A percentile compares a stretch with the other conserved stretches of the same genome.
These are phyloP conservation scores for Aurantiochytrium sp. DNA, from an alignment of 108 stramenopile species.

Conservation along the genomic window DNA sequence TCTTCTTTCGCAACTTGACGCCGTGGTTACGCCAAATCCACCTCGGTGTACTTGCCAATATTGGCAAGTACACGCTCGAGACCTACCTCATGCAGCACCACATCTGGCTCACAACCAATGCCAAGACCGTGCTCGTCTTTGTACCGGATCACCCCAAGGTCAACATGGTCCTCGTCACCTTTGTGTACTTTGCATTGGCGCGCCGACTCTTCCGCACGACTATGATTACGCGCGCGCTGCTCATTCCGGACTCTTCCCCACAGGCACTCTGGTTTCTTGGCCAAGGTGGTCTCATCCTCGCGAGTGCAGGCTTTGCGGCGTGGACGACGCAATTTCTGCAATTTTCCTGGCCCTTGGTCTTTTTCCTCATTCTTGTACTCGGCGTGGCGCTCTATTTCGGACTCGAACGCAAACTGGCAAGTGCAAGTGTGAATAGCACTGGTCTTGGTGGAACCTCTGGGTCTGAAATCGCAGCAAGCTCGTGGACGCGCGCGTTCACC, in stretches of 20 bases:
- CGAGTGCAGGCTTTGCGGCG: not conserved
- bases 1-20: conserved; percentile 85
- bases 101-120: conserved; percentile 75
- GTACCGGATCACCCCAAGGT: conserved; percentile 21
- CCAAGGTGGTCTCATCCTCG: not conserved
- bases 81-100: conserved; percentile 98
- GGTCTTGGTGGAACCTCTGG: not conserved
- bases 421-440: not conserved
- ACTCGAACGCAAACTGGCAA: not conserved
- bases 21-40: conserved; percentile 69
- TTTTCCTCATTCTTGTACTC: not conserved
- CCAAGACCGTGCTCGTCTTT: conserved; percentile 46
- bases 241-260: not conserved
- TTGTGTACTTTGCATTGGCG: not conserved
- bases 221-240: not conserved
- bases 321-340: not conserved
- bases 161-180: conserved; percentile 16
- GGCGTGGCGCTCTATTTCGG: not conserved
- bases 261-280: not conserved
- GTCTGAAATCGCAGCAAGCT: not conserved
- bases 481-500: not conserved
- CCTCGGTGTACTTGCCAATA: conserved; percentile 70
- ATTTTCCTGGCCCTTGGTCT: not conserved
- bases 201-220: conserved; percentile 9
- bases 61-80: conserved; percentile 93